A percentile compares a stretch with the other conserved stretches of the same genome.
phyloP scores from a whole-genome alignment of 192 early-diverging fungal genomes.

The Glomus cerebriforme region DNA sequence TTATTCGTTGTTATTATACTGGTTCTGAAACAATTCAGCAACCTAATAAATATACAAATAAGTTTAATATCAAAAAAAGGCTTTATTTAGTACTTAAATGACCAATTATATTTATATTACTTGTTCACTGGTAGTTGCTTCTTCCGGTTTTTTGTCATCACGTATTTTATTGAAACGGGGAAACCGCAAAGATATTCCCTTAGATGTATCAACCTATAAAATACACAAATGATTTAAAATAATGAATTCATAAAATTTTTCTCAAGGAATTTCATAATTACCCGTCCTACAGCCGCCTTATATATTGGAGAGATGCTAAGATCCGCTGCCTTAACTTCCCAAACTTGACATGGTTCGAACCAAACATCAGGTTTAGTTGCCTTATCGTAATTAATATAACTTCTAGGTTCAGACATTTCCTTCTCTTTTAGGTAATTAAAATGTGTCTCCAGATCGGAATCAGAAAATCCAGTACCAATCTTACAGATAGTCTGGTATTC shows the following conservation, averaged over 20 bases:
- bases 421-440: slow-evolving; percentile 72
- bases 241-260: slow-evolving; percentile 16
- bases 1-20: slow-evolving; percentile 5
- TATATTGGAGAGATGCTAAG: slow-evolving; percentile 95
- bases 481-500: slow-evolving; percentile 98
- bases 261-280: slow-evolving; percentile 37
- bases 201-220: slow-evolving; percentile 68
- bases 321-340: slow-evolving; percentile 98
- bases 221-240: background rate
- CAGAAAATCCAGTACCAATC: slow-evolving; percentile 97
- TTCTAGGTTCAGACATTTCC: slow-evolving; percentile 72
- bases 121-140: slow-evolving; percentile 90
- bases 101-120: slow-evolving; percentile 39
- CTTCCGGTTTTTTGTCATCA: slow-evolving; percentile 93
- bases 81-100: background rate
- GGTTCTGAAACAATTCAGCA: slow-evolving; percentile 15
- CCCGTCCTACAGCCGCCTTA: slow-evolving; percentile 83
- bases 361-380: slow-evolving; percentile 90
- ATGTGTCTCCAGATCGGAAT: slow-evolving; percentile 78
- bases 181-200: slow-evolving; percentile 96
- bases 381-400: slow-evolving; percentile 83
- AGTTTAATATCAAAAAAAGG: background rate
- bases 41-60: background rate
- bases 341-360: slow-evolving; percentile 91
- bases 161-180: slow-evolving; percentile 94